Base-by-base conservation (phyloP, 805 yeast species). In the Nakazawaea holstii region DNA sequence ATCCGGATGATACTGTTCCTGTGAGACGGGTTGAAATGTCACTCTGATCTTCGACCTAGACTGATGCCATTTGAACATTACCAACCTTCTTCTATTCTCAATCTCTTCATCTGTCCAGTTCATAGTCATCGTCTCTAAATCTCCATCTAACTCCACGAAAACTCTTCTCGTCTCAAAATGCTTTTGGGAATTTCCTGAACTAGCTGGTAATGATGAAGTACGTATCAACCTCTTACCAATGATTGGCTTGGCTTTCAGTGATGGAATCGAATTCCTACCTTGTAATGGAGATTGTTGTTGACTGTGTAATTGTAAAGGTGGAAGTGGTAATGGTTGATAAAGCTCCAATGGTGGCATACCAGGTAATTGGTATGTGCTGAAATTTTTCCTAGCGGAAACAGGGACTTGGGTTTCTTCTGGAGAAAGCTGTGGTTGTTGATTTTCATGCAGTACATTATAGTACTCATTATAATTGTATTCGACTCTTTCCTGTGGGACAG, bases 41-140 rank as follows among this genome's bases (percentile, higher is more conserved):
- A 76, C 66, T 15, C 66, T 49, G 51, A 73, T 52, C 52, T 66
- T 55, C 45, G 65, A 52, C 43, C 62, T 57, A 11, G 57, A 53
- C 49, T 69, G 72, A 7, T 52, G 54, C 52, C 76, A 70, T 2
- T 65, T 60, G 53, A 79, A 72, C 33, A 63, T 59, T 3, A 80
- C 81, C 39, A 80, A 64, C 37, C 85, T 61, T 45, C 86, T 63
- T 33, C 69, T 65, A 11, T 58, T 55, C 17, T 55, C 53, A 32
- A 60, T 53, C 52, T 80, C 85, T 33, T 67, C 69, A 5, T 56
- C 55, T 0, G 74, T 61, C 84, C 85, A 80, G 53, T 66, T 56
- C 35, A 58, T 57, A 0, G 73, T 63, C 70, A 77, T 67, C 26
- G 28, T 13, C 27, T 35, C 6, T 14, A 46, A 41, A 31, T 35